phyloP scores from a whole-genome alignment of 2,329 filamentous ascomycete genomes.

The Chaetomium strumarium region DNA sequence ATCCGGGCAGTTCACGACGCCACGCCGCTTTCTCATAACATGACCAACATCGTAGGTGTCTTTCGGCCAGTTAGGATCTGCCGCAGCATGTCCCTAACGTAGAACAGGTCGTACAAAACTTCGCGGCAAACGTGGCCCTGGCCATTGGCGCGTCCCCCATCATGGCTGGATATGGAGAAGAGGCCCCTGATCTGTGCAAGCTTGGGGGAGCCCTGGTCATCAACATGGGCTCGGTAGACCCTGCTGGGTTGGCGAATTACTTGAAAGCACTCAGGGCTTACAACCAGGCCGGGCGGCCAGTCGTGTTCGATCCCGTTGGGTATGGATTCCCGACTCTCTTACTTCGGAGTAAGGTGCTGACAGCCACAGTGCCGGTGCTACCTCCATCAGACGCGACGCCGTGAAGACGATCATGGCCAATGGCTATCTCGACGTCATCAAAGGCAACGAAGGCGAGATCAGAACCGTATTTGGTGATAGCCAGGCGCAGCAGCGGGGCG shows the following conservation, averaged over 20 bases:
- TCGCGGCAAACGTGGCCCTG: slow-evolving; percentile 85
- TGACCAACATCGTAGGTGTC: slow-evolving; percentile 72
- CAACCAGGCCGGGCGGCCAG: slow-evolving; percentile 67
- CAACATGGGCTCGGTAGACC: slow-evolving; percentile 91
- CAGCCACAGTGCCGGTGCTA: slow-evolving; percentile 64
- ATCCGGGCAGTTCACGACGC: slow-evolving; percentile 55
- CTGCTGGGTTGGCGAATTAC: slow-evolving; percentile 67
- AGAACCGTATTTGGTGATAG: slow-evolving; percentile 52
- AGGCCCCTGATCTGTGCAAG: slow-evolving; percentile 72
- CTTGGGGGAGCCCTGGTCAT: slow-evolving; percentile 76
- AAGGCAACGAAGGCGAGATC: slow-evolving; percentile 91
- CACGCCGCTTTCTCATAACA: slow-evolving; percentile 83
- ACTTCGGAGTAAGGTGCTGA: neutral
- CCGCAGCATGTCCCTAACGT: neutral
- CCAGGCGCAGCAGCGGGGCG: slow-evolving; percentile 64
- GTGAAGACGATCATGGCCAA: slow-evolving; percentile 63
- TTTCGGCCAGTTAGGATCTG: neutral
- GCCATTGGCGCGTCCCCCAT: slow-evolving; percentile 83
- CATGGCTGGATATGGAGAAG: slow-evolving; percentile 83
- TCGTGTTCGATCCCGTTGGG: slow-evolving; percentile 87
- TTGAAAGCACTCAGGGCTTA: slow-evolving; percentile 71
- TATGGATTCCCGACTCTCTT: slow-evolving; percentile 32
- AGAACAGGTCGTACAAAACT: slow-evolving; percentile 74
- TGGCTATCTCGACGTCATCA: slow-evolving; percentile 82
- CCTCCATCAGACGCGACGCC: slow-evolving; percentile 62